phyloP scores from a whole-genome alignment of 768 basidiomycete genomes.

The Tylopilus rubrobrunneus region DNA sequence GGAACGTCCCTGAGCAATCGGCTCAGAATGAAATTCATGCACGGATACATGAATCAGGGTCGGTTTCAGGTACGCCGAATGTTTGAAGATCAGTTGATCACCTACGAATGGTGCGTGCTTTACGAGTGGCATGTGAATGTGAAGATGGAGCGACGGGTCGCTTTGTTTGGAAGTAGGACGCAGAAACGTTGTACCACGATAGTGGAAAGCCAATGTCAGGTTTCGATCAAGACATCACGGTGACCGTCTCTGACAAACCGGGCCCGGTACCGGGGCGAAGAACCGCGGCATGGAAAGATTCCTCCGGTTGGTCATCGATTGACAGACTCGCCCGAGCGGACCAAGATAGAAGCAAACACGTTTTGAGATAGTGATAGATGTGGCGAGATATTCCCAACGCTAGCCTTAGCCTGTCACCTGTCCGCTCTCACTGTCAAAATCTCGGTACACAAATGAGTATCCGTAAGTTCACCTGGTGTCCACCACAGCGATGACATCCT shows the following conservation, averaged over 20 bases:
- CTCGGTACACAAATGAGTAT: constrained; percentile 6
- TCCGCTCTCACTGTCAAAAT: constrained; percentile 13
- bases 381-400: constrained; percentile 10
- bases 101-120: background rate
- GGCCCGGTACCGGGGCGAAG: constrained; percentile 19
- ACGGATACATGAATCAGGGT: constrained; percentile 24
- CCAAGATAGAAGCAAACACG: constrained; percentile 13
- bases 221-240: constrained; percentile 5
- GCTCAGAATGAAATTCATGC: constrained; percentile 20
- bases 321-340: background rate
- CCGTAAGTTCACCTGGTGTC: constrained; percentile 1
- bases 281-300: constrained; percentile 10
- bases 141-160: background rate
- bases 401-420: background rate
- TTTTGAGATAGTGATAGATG: constrained; percentile 8
- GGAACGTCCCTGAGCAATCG: constrained; percentile 19
- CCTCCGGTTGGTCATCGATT: constrained; percentile 2
- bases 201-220: background rate
- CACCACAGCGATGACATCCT: background rate
- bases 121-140: background rate
- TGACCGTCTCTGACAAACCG: constrained; percentile 10
- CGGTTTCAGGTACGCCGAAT: constrained; percentile 17
- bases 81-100: constrained; percentile 17
- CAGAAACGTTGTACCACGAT: background rate
- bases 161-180: background rate